Evolutionary conservation across 208 protist species (phyloP), one percentile per base, ranked within the genome.

Genomic region (Tritrichomonas musculus): DNA sequence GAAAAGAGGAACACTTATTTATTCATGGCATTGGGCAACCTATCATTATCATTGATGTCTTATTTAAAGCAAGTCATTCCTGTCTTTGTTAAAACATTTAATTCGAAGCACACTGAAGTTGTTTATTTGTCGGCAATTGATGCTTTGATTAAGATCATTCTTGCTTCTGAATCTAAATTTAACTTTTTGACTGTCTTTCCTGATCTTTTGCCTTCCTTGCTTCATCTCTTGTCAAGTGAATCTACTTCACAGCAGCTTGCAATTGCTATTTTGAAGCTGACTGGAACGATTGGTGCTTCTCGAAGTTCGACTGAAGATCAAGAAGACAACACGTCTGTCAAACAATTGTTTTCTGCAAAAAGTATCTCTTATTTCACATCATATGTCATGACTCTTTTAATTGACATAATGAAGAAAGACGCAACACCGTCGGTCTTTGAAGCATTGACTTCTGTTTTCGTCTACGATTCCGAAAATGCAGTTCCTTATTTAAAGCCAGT

Each of bases 61-160:
- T 88, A 88, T 88, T 50, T 88, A 39, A 47, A n/a, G 5, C 77
- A 88, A 47, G 57, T 88, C n/a, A 88, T 88, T 5, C 77, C 77
- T 22, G 77, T 49, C 4, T 88, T 57, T 50, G 47, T 88, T 14
- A 88, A 88, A 2, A 47, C 77, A 53, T 88, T 88, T 50, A n/a
- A 57, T 20, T 30, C 25, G 0, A 44, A 44, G 8, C 14, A 0
- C 1, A n/a, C 41, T 14, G 47, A 88, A 47, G 11, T 57, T 27
- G 41, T 88, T 1, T 49, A 88, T 88, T 49, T 88, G 33, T 53
- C 77, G 39, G 77, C 77, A 60, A 27, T 88, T 30, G 41, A 88
- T 36, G 41, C 77, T 39, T 57, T 88, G 27, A 88, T 36, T n/a
- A 39, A 53, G 5, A 88, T 88, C 1, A 47, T 49, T 20, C 4